Conservation (phyloP, 495 filamentous ascomycete species). For the Saxophila tyrrhenica region DNA sequence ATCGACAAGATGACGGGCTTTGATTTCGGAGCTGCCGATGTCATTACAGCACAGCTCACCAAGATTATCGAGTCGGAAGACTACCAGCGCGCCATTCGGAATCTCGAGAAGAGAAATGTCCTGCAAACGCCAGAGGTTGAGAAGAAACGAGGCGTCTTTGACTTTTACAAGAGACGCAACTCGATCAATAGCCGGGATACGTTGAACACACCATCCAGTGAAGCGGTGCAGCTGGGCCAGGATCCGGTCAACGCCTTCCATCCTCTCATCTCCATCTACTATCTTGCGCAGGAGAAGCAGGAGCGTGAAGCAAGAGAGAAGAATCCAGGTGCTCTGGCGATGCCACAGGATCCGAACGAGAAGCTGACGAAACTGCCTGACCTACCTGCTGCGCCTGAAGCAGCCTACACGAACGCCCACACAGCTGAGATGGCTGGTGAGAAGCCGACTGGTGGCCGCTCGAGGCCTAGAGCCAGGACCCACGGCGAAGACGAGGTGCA, state of each 20-base stretch:
- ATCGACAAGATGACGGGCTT: slow-evolving; percentile 94
- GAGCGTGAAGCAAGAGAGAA: slow-evolving; percentile 62
- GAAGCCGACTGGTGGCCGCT: slow-evolving; percentile 62
- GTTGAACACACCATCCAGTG: slow-evolving; percentile 71
- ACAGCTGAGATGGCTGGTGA: slow-evolving; percentile 76
- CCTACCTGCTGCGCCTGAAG: slow-evolving; percentile 60
- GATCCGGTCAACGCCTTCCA: slow-evolving; percentile 92
- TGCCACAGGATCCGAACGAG: slow-evolving; percentile 46
- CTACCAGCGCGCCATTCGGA: slow-evolving; percentile 68
- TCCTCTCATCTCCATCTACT: slow-evolving; percentile 88
- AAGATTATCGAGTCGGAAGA: slow-evolving; percentile 81
- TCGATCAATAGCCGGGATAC: slow-evolving; percentile 81
- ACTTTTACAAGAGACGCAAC: slow-evolving; percentile 93
- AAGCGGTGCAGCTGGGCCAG: slow-evolving; percentile 67
- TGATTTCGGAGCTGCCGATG: slow-evolving; percentile 82
- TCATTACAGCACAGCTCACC: slow-evolving; percentile 68
- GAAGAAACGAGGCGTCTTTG: slow-evolving; percentile 77
- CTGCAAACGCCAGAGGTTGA: slow-evolving; percentile 53
- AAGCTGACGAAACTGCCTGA: slow-evolving; percentile 57
- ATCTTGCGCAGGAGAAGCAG: slow-evolving; percentile 87
- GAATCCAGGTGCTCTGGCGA: slow-evolving; percentile 49
- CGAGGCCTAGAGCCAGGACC: slow-evolving; percentile 75
- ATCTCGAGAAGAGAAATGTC: slow-evolving; percentile 49
- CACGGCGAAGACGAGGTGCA: slow-evolving; percentile 90
- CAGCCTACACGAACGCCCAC: slow-evolving; percentile 80